These are phyloP conservation scores for Aspergillus sp. DNA, from an alignment of 2,329 filamentous ascomycete species.

Conservation along the genomic window DNA sequence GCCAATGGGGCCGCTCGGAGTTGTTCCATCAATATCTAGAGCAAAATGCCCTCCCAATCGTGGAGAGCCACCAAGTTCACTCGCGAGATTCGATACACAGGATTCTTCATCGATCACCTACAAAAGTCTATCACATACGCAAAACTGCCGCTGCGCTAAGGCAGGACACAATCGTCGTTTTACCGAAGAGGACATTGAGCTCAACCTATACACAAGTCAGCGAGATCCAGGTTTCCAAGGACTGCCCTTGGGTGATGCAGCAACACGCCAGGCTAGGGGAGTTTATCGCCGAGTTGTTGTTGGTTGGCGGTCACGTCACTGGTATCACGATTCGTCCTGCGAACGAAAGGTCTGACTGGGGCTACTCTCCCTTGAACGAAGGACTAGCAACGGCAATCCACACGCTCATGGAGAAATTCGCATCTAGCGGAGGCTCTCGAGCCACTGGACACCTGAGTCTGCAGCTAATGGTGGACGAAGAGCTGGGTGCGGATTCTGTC, in stretches of 20 bases:
- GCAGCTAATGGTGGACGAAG: constrained; percentile 67
- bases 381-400: constrained; percentile 65
- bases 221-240: constrained; percentile 58
- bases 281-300: constrained; percentile 72
- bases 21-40: constrained; percentile 65
- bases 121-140: constrained; percentile 68
- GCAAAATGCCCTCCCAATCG: constrained; percentile 58
- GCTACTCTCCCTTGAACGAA: constrained; percentile 59
- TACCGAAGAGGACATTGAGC: constrained; percentile 59
- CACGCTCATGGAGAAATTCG: constrained; percentile 65
- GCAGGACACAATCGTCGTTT: constrained; percentile 62
- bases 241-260: constrained; percentile 69
- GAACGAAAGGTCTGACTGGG: constrained; percentile 68
- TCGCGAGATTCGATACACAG: constrained; percentile 58
- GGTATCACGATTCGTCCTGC: constrained; percentile 70
- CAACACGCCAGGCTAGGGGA: constrained; percentile 69
- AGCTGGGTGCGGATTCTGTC: constrained; percentile 37
- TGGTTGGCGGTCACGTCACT: constrained; percentile 67
- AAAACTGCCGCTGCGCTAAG: constrained; percentile 46
- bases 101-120: constrained; percentile 53
- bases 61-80: constrained; percentile 59
- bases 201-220: constrained; percentile 62
- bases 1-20: constrained; percentile 66
- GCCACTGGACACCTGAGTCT: constrained; percentile 75
- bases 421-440: constrained; percentile 50